phyloP scores from a whole-genome alignment of 192 early-diverging fungal species.

The Podila epicladia region DNA sequence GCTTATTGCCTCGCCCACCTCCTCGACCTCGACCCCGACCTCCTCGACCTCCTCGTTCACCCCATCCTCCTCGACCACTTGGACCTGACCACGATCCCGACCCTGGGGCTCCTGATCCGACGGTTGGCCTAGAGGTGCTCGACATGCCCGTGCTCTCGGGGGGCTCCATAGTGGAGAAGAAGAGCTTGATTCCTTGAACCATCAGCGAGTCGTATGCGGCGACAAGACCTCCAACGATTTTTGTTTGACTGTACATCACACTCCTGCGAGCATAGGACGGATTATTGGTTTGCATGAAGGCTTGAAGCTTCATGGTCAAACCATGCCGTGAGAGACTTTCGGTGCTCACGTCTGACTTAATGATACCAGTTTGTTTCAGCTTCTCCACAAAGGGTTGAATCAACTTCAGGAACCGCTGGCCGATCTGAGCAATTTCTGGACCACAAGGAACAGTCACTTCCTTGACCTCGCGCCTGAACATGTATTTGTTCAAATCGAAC shows the following conservation, averaged over 20 bases:
- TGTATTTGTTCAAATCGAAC: constrained; percentile 80
- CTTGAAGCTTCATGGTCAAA: constrained; percentile 35
- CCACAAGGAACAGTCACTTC: constrained; percentile 70
- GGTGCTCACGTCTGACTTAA: constrained; percentile 1
- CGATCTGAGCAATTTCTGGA: constrained; percentile 48
- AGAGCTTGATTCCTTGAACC: constrained; percentile 58
- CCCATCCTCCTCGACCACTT: background rate
- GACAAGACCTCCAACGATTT: constrained; percentile 36
- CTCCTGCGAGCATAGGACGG: constrained; percentile 13
- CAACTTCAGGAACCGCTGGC: constrained; percentile 26
- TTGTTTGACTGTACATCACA: constrained; percentile 17
- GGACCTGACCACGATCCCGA: background rate
- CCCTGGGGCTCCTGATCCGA: too few relatives aligned
- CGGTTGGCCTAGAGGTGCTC: background rate
- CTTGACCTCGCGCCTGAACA: constrained; percentile 72
- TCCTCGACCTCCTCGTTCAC: constrained; percentile 2
- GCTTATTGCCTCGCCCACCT: constrained; percentile 3
- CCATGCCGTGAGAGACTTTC: constrained; percentile 52
- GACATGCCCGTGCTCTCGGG: constrained; percentile 11
- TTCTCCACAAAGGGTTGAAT: constrained; percentile 46
- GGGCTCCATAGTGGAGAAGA: constrained; percentile 53
- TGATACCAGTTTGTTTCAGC: constrained; percentile 27
- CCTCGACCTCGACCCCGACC: background rate
- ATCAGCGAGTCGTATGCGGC: constrained; percentile 57
- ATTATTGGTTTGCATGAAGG: constrained; percentile 18